These are phyloP conservation scores for Porodaedalea pini DNA, from an alignment of 1,284 basidiomycete genomes.

Conservation along the genomic window DNA sequence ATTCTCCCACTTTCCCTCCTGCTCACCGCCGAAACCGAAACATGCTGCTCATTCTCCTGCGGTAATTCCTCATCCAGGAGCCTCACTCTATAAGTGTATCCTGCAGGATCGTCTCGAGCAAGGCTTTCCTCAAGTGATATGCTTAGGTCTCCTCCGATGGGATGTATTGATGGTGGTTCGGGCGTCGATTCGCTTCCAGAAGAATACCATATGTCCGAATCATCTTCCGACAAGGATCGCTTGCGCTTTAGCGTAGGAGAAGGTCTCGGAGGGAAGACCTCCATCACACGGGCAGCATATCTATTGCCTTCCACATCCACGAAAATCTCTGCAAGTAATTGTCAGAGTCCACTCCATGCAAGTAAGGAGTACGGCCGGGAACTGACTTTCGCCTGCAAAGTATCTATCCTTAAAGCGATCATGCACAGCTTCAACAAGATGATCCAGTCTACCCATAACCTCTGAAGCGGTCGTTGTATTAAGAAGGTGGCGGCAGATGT, in stretches of 20 bases:
- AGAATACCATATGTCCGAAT: conserved; percentile 29
- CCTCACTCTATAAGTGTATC: conserved; percentile 87
- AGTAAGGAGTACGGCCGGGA: not conserved
- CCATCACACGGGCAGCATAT: conserved; percentile 73
- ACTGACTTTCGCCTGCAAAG: conserved; percentile 85
- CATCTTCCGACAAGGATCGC: conserved; percentile 17
- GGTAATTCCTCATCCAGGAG: conserved; percentile 68
- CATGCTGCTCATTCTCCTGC: conserved; percentile 21
- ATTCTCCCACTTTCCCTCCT: conserved; percentile 20
- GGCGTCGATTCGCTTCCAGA: conserved; percentile 21
- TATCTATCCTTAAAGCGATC: conserved; percentile 96
- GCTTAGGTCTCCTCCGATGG: conserved; percentile 78
- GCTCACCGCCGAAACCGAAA: not conserved
- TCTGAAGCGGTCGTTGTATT: conserved; percentile 47
- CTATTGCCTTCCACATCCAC: conserved; percentile 82
- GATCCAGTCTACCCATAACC: conserved; percentile 93
- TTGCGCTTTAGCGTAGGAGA: conserved; percentile 24
- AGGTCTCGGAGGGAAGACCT: conserved; percentile 68
- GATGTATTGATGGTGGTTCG: conserved; percentile 41
- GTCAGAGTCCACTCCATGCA: conserved; percentile 23
- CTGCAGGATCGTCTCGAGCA: conserved; percentile 70
- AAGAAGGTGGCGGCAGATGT: conserved; percentile 20
- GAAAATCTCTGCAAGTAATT: conserved; percentile 58
- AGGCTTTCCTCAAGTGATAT: conserved; percentile 69
- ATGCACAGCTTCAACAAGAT: conserved; percentile 89